Base-by-base conservation (phyloP, 306 rosid species). In the Cucurbita argyrosperma region DNA sequence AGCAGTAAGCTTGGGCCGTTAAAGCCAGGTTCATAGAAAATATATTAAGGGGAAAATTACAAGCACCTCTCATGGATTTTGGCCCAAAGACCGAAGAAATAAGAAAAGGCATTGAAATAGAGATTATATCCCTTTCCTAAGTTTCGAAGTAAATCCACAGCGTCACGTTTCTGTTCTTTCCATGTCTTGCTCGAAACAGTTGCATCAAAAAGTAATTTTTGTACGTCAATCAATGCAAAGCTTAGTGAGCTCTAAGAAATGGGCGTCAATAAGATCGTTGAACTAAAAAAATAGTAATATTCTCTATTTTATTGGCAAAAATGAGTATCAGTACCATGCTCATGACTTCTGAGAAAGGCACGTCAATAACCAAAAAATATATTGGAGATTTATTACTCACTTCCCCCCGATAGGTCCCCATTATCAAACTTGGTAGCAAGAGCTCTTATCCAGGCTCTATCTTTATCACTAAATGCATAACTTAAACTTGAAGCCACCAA, bases 381-480 rank as follows among this genome's bases (percentile, higher is more conserved):
- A 13, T 38, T 26, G 18, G 18, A 72, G 62, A 53, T 18, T 53
- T 10, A 54, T 56, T 72, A 54, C 76, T 72, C 10, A 51, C 12
- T 16, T 67, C 72, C 50, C n/a, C 39, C 11, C 0, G 18, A 69
- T 10, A 18, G 18, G 74, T 16, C 57, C 53, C 79, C 77, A 72
- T 87, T 84, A 75, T 74, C 76, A 39, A 91, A 77, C 77, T 91
- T 94, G 68, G 82, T 87, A 67, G 91, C 92, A 69, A 89, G 80
- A 71, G 92, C 91, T 74, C 85, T 79, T 72, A 89, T 83, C 99
- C 97, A 90, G 72, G 95, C 90, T 85, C 81, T 85, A 75, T 91
- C 96, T 78, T 89, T 94, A 45, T 76, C 69, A n/a, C 86, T 76
- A 79, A 84, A 91, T 49, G 99, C 92, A 85, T 90, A 89, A 54